Base-by-base conservation (phyloP, 192 early-diverging fungal genomes). In the Rhizophlyctis rosea region DNA sequence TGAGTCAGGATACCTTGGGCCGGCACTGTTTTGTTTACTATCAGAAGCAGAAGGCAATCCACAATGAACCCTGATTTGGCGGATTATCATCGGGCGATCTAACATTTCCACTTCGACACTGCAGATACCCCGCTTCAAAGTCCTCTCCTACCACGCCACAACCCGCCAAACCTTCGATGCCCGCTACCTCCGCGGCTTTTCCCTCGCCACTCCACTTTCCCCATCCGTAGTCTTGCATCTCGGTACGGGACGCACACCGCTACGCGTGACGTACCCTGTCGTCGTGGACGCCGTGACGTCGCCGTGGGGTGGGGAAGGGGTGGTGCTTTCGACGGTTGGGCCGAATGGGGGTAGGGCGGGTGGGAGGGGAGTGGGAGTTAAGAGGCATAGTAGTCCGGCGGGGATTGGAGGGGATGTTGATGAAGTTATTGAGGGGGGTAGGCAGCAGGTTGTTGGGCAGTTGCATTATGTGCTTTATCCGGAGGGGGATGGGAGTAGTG, bases 61-160 rank as follows among this genome's bases (percentile, higher is more conserved):
- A 5, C n/a, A 52, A 9, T 52, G 13, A 23, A 52, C 14, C 23
- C n/a, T 14, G 50, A 23, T 52, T 14, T 28, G 50, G 11, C 18
- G 39, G 39, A 47, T 47, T 47, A 13, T 9, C 9, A 13, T n/a
- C 39, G 18, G 18, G 9, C 50, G 24, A 52, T 57, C 52, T 33
- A 11, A 5, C 57, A n/a, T 4, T 18, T 30, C n/a, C 28, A 11
- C 11, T 57, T n/a, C 33, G 25, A 4, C 30, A 21, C 18, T 30
- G 24, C 35, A 71, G 70, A 53, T 58, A n/a, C 70, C 70, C 21
- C 69, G 68, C 30, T 72, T 69, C 67, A 70, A 65, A 53, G 61
- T 73, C 56, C 55, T 73, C 36, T 50, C 52, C 21, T 52, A 9
- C 50, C 67, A 31, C 44, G 21, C 28, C 14, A 28, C 48, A 44